Evolutionary conservation across 225 moss, liverwort and hornwort genomes (phyloP), one percentile per base, ranked within the genome.

Genomic region (Asterella californica): DNA sequence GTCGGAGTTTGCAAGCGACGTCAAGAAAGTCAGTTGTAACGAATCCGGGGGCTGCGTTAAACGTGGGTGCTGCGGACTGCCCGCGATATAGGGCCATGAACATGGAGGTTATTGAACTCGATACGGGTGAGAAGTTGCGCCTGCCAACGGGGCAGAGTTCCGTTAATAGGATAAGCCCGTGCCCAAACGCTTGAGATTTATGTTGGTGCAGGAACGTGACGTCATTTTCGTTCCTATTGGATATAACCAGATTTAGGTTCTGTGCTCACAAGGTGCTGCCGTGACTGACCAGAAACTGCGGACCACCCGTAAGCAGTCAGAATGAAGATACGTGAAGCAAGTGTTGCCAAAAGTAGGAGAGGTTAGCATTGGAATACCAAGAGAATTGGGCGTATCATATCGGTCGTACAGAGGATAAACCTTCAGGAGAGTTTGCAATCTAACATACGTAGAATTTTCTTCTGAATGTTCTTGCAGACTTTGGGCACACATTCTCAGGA

Each of bases 71-170:
- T 27, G 93, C 91, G 2, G 91, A 96, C 79, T 92, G 95, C 19
- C 95, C 95, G 0, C 83, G 95, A 29, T 96, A 96, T 54, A 92
- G 95, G 4, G 89, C 90, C 0, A 93, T 93, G 95, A 96, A 96
- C 14, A 93, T 96, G 95, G 95, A 93, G 79, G 92, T 96, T 73
- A 93, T 96, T 57, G 93, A 92, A 66, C 81, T 96, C 5, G 95
- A 93, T 37, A 95, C 90, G 24, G 86, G 86, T 87, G 38, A 77
- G 48, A n/a, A 21, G 48, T 32, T 55, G 52, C 33, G 42, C 15
- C 18, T 15, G 10, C 10, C 7, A n/a, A 71, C 46, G 27, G 0
- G 18, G 36, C 19, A 6, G 32, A 7, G 11, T 71, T 27, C 46
- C 10, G 8, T 27, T n/a, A 1, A 46, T 24, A 0, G 46, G 21